Evolutionary conservation across 257 asterid species (phyloP).

Genomic region (Osmanthus fragrans): DNA sequence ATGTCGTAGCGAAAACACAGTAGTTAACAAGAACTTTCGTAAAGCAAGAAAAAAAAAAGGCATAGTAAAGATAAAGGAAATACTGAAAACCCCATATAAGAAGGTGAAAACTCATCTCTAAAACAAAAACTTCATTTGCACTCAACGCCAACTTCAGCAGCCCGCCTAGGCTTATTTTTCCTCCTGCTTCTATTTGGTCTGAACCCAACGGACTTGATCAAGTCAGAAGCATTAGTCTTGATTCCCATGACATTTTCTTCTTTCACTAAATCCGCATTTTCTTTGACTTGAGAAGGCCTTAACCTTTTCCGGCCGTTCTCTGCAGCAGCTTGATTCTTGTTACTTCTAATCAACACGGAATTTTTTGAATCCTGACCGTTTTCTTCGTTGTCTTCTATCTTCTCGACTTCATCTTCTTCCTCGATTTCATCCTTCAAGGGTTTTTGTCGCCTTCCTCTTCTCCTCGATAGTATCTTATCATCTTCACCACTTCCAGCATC

Average conservation of each 20-base stretch:
- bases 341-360: constrained; percentile 35
- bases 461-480: constrained; percentile 57
- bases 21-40: not conserved
- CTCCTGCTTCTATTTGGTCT: constrained; percentile 75
- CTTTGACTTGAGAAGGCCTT: constrained; percentile 53
- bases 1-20: not conserved
- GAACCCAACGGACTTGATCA: constrained; percentile 54
- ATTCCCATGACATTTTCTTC: constrained; percentile 48
- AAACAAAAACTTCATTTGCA: constrained; percentile 48
- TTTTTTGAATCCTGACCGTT: constrained; percentile 43
- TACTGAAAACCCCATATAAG: not conserved
- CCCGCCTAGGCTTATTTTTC: constrained; percentile 88
- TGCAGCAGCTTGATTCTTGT: constrained; percentile 38
- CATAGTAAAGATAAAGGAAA: not conserved
- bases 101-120: constrained; percentile 12
- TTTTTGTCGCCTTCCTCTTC: constrained; percentile 82
- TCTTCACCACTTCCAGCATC: constrained; percentile 69
- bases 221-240: constrained; percentile 37
- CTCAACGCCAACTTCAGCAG: constrained; percentile 92
- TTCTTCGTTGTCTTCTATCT: constrained; percentile 48
- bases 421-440: constrained; percentile 51
- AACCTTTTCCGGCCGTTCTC: constrained; percentile 70
- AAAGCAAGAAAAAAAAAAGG: not conserved
- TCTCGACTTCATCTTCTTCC: constrained; percentile 51
- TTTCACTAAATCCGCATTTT: constrained; percentile 47